A percentile compares a stretch with the other conserved stretches of the same genome.
Evolutionary conservation across 768 basidiomycete species (phyloP).

Genomic region (Rickenella mellea): DNA sequence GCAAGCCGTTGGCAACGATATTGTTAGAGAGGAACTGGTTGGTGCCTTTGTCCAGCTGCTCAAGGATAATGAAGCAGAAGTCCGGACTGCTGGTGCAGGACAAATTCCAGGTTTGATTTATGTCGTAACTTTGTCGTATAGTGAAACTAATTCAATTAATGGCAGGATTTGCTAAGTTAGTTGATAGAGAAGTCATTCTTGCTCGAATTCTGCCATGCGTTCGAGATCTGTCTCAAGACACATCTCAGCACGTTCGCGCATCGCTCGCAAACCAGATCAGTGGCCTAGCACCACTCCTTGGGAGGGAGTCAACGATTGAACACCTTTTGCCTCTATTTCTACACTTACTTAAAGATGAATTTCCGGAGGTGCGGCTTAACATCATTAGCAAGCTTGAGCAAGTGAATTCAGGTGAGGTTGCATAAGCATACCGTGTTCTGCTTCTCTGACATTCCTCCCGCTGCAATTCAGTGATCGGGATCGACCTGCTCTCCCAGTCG

Average conservation of each 20-base stretch:
- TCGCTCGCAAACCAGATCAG: conserved; percentile 94
- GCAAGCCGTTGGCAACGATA: conserved; percentile 78
- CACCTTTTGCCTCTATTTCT: conserved; percentile 95
- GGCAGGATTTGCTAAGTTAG: conserved; percentile 85
- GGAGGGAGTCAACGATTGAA: conserved; percentile 89
- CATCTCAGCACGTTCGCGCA: conserved; percentile 94
- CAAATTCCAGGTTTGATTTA: conserved; percentile 80
- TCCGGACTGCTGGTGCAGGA: conserved; percentile 89
- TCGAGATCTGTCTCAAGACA: conserved; percentile 85
- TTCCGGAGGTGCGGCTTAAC: conserved; percentile 94
- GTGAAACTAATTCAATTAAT: conserved; percentile 6
- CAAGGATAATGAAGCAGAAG: conserved; percentile 98
- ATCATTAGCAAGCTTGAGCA: conserved; percentile 98
- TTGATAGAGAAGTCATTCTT: conserved; percentile 91
- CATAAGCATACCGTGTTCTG: neutral
- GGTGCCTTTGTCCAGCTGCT: conserved; percentile 87
- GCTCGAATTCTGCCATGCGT: conserved; percentile 92
- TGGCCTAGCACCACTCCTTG: conserved; percentile 89
- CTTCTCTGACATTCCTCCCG: conserved; percentile 4
- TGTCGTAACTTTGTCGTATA: neutral
- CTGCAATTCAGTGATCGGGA: conserved; percentile 75
- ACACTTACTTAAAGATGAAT: conserved; percentile 94
- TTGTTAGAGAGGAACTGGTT: conserved; percentile 90
- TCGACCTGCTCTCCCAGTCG: conserved; percentile 87
- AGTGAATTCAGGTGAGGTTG: conserved; percentile 73